A percentile compares a stretch with the other conserved stretches of the same genome.
Evolutionary conservation across 2,329 filamentous ascomycete species (phyloP).

Genomic region (Beauveria medogensis): DNA sequence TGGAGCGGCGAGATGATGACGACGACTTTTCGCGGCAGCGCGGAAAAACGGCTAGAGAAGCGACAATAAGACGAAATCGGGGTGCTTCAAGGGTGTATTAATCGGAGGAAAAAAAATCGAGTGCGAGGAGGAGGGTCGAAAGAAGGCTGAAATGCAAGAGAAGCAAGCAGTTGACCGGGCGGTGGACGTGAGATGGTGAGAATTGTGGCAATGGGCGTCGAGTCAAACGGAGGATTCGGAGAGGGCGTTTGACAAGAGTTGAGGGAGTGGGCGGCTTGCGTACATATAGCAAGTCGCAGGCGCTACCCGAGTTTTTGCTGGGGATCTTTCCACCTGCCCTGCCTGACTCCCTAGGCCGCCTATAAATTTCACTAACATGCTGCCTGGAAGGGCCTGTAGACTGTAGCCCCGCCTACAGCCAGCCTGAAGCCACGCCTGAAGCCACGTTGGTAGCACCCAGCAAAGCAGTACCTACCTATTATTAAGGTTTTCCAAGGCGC

Average conservation of each 20-base stretch:
- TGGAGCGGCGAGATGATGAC: constrained; percentile 10
- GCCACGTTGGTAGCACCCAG: not conserved
- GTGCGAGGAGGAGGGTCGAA: not conserved
- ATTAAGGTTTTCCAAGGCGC: not conserved
- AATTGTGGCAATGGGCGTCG: not conserved
- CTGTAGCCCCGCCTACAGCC: not conserved
- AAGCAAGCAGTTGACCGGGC: not conserved
- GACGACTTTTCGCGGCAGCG: constrained; percentile 7
- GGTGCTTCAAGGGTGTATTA: not conserved
- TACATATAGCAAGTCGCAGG: constrained; percentile 1
- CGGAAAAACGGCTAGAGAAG: not conserved
- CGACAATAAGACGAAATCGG: not conserved
- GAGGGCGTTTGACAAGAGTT: not conserved
- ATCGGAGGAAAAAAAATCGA: not conserved
- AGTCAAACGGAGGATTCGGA: not conserved
- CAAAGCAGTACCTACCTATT: not conserved
- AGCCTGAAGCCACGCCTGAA: too few relatives aligned
- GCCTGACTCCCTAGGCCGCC: not conserved
- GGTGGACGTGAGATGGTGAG: not conserved
- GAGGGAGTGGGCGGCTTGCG: not conserved
- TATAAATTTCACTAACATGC: too few relatives aligned
- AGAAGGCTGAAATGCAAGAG: not conserved
- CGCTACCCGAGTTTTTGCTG: not conserved
- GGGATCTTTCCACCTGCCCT: not conserved
- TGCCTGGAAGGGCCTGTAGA: too few relatives aligned